Evolutionary conservation across 2,329 filamentous ascomycete genomes (phyloP).

Genomic region (Pyrenochaeta sp.): DNA sequence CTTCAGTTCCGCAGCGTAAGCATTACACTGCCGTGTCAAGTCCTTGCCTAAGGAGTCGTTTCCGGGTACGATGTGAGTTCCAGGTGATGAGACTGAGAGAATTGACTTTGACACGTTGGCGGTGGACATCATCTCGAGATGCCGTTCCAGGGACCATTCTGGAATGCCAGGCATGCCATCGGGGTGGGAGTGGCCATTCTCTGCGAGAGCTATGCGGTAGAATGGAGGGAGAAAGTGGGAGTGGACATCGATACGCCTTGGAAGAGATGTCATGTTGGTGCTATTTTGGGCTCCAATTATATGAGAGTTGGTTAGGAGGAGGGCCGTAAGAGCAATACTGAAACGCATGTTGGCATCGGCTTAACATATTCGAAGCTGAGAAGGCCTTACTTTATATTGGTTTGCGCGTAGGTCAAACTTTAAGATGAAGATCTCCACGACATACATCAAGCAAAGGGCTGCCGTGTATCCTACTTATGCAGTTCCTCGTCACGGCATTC

Average conservation of each 20-base stretch:
- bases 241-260: conserved; percentile 57
- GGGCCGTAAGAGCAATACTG: background rate
- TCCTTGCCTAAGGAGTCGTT: conserved; percentile 48
- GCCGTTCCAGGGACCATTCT: conserved; percentile 55
- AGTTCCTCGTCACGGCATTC: background rate
- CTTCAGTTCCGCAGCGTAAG: conserved; percentile 53
- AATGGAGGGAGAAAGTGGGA: conserved; percentile 56
- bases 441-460: background rate
- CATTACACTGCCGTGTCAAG: conserved; percentile 54
- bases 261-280: conserved; percentile 31
- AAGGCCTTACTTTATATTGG: background rate
- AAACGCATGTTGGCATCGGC: background rate
- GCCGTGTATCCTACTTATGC: background rate
- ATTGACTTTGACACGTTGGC: conserved; percentile 62
- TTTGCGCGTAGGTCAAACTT: background rate
- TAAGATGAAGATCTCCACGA: background rate
- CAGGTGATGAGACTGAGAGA: conserved; percentile 64
- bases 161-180: conserved; percentile 62
- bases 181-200: conserved; percentile 54
- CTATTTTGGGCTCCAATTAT: background rate
- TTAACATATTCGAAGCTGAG: background rate
- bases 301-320: background rate
- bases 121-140: conserved; percentile 61
- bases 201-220: conserved; percentile 53
- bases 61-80: conserved; percentile 56